A percentile compares a stretch with the other conserved stretches of the same genome.
phyloP scores from a whole-genome alignment of 805 yeast genomes.

The Saccharomycopsis babjevae region DNA sequence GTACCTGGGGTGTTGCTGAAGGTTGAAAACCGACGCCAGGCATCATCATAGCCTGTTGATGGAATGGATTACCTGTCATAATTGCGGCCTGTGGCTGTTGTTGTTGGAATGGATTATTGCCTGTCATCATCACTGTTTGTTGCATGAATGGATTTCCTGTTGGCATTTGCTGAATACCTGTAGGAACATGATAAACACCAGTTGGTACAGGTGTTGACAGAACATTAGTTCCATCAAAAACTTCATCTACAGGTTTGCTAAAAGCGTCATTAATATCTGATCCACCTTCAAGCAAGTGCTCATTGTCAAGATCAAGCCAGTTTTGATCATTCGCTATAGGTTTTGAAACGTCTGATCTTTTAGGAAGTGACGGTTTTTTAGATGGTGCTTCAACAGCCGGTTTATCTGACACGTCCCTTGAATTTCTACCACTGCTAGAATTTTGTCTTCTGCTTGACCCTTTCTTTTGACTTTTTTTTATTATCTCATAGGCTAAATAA shows the following conservation, averaged over 20 bases:
- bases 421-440: neutral
- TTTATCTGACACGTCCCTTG: neutral
- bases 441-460: neutral
- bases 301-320: constrained; percentile 13
- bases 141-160: constrained; percentile 8
- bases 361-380: constrained; percentile 14
- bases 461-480: constrained; percentile 31
- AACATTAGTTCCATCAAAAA: constrained; percentile 12
- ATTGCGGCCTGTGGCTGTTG: constrained; percentile 6
- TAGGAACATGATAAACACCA: neutral
- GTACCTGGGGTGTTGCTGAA: neutral
- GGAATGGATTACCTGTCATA: constrained; percentile 8
- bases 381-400: neutral
- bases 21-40: neutral
- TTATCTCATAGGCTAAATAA: constrained; percentile 46
- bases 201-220: neutral
- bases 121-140: constrained; percentile 9
- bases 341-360: constrained; percentile 11
- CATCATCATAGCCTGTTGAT: constrained; percentile 4
- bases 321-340: constrained; percentile 8
- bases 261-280: constrained; percentile 8
- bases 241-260: constrained; percentile 12
- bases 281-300: constrained; percentile 15
- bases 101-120: constrained; percentile 1
- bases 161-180: constrained; percentile 4